Evolutionary conservation across 345 rosid species (phyloP).

Genomic region (Geranium rotundifolium): DNA sequence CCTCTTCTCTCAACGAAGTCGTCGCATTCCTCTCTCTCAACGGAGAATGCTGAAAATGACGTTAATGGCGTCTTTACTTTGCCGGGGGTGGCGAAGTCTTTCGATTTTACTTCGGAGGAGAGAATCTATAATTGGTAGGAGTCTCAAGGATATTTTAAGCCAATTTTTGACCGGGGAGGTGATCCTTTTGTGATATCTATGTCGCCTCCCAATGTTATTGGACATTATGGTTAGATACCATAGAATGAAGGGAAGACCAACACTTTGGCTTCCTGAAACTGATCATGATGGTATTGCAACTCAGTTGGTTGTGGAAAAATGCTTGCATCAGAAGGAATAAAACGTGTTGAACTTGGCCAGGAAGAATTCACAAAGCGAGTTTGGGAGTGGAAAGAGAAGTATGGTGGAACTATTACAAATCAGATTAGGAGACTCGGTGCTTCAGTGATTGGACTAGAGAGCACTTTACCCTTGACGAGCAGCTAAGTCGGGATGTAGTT

Average conservation of each 20-base stretch:
- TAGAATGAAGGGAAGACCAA: slow-evolving; percentile 91
- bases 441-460: slow-evolving; percentile 96
- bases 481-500: slow-evolving; percentile 84
- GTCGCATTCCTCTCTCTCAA: slow-evolving; percentile 20
- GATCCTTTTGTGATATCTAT: slow-evolving; percentile 85
- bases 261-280: slow-evolving; percentile 96
- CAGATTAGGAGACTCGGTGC: slow-evolving; percentile 98
- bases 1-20: slow-evolving; percentile 45
- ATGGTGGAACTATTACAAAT: slow-evolving; percentile 85
- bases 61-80: slow-evolving; percentile 55
- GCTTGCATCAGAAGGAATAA: slow-evolving; percentile 87
- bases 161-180: slow-evolving; percentile 48
- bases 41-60: slow-evolving; percentile 18
- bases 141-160: slow-evolving; percentile 89
- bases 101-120: slow-evolving; percentile 83
- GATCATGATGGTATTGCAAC: slow-evolving; percentile 99
- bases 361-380: slow-evolving; percentile 83
- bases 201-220: slow-evolving; percentile 99
- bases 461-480: slow-evolving; percentile 90
- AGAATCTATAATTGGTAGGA: slow-evolving; percentile 97
- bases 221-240: slow-evolving; percentile 86
- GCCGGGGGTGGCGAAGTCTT: slow-evolving; percentile 68
- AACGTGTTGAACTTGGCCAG: slow-evolving; percentile 67
- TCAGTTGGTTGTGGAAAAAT: slow-evolving; percentile 96
- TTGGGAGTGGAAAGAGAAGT: slow-evolving; percentile 99